Evolutionary conservation across 2,329 filamentous ascomycete species (phyloP).

Genomic region (Fusarium begoniae): DNA sequence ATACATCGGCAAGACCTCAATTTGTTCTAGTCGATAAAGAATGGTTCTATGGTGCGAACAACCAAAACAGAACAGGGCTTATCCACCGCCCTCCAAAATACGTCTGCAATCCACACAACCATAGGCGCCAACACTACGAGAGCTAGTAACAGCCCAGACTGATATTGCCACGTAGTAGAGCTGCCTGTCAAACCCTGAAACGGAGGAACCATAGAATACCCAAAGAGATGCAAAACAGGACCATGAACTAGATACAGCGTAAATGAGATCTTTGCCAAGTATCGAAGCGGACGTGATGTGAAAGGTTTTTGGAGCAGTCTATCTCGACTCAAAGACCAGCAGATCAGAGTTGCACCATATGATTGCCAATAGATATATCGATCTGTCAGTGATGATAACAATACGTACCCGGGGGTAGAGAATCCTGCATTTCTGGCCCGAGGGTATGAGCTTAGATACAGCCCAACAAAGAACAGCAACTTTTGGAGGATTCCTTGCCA

Average conservation of each 20-base stretch:
- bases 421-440: not conserved
- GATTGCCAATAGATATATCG: not conserved
- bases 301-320: not conserved
- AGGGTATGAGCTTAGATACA: not conserved
- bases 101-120: not conserved
- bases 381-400: not conserved
- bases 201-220: not conserved
- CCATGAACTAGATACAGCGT: not conserved
- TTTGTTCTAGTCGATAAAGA: not conserved
- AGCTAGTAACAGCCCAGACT: not conserved
- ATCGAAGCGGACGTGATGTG: not conserved
- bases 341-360: not conserved
- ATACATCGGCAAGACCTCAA: accelerated
- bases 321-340: not conserved
- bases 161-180: not conserved
- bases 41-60: not conserved
- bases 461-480: accelerated
- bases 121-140: not conserved
- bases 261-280: not conserved
- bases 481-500: accelerated
- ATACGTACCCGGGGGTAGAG: not conserved
- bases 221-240: not conserved
- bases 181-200: not conserved
- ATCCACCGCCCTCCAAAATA: not conserved
- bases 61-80: not conserved